Evolutionary conservation across 164 flowering plant genomes (phyloP).

Genomic region (Akebia trifoliata): DNA sequence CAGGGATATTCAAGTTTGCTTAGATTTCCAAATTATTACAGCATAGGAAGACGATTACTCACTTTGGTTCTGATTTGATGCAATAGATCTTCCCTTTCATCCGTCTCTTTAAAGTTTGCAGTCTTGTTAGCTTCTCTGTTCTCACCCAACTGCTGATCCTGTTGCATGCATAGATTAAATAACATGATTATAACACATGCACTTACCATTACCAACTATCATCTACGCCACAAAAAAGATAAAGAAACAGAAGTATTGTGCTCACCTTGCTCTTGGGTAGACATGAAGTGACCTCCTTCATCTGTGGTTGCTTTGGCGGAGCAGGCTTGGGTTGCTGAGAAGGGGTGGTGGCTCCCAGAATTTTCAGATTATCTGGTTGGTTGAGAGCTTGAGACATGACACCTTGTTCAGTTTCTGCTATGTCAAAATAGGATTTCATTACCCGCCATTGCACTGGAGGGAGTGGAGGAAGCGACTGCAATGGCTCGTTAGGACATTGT

Average conservation of each 20-base stretch:
- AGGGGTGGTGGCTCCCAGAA: slow-evolving; percentile 18
- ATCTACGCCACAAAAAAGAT: background rate
- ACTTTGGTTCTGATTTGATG: slow-evolving; percentile 82
- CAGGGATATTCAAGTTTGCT: background rate
- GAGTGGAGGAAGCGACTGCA: slow-evolving; percentile 58
- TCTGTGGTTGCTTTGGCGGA: slow-evolving; percentile 26
- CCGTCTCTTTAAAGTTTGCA: slow-evolving; percentile 25
- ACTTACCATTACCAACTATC: background rate
- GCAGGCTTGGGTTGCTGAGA: slow-evolving; percentile 27
- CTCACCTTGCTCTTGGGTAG: slow-evolving; percentile 40
- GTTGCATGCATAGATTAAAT: slow-evolving; percentile 14
- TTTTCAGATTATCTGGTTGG: slow-evolving; percentile 19
- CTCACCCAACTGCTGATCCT: slow-evolving; percentile 23
- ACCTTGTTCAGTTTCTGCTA: slow-evolving; percentile 20
- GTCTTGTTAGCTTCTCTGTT: slow-evolving; percentile 28
- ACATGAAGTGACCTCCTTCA: slow-evolving; percentile 15
- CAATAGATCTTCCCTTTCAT: slow-evolving; percentile 59
- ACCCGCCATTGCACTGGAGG: slow-evolving; percentile 61
- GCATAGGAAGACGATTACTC: slow-evolving; percentile 19
- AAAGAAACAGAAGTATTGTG: background rate
- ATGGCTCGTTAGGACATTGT: slow-evolving; percentile 21
- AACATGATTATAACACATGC: background rate
- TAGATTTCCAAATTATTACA: background rate
- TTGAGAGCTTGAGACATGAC: slow-evolving; percentile 21
- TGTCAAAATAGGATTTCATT: slow-evolving; percentile 24